Percentiles rank a stretch among this genome's conserved stretches.
Conservation (phyloP, 2,329 filamentous ascomycete genomes). For the Sporothrix mexicana region DNA sequence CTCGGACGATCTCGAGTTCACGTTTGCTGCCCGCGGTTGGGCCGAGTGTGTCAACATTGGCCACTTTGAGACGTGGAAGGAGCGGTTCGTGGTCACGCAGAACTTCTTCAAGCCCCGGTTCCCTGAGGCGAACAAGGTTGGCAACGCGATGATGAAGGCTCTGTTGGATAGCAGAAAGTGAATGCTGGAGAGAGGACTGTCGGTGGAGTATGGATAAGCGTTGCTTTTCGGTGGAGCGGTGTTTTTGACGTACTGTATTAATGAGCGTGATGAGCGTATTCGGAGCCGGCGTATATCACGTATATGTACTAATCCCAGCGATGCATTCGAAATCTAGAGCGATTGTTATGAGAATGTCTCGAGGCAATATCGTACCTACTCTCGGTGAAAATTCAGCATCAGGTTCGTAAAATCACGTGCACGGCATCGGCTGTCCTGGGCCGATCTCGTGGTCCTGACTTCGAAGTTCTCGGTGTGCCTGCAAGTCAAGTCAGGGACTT, state of each 20-base stretch:
- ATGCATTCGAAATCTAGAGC: neutral
- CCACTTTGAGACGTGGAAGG: constrained; percentile 90
- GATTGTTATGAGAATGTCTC: neutral
- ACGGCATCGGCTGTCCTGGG: neutral
- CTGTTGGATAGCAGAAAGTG: constrained; percentile 72
- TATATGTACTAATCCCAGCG: constrained; percentile 7
- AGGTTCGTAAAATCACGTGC: constrained; percentile 4
- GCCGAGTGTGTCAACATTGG: constrained; percentile 90
- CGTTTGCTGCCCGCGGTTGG: constrained; percentile 95
- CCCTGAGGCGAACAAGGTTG: constrained; percentile 81
- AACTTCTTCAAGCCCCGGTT: constrained; percentile 91
- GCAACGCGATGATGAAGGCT: constrained; percentile 96
- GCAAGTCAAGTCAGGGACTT: constrained; percentile 6
- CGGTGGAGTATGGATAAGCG: neutral
- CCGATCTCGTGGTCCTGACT: no score
- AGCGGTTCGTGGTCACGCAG: constrained; percentile 90
- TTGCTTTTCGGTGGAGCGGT: neutral
- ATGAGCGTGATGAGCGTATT: neutral
- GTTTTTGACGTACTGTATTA: neutral
- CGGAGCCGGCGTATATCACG: neutral
- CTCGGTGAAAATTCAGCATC: neutral
- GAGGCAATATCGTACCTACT: neutral
- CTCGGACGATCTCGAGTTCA: constrained; percentile 96
- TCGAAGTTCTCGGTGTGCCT: neutral
- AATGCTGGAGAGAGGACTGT: neutral